Evolutionary conservation across 148 eudicot species (phyloP).

Genomic region (Heliosperma pusillum): DNA sequence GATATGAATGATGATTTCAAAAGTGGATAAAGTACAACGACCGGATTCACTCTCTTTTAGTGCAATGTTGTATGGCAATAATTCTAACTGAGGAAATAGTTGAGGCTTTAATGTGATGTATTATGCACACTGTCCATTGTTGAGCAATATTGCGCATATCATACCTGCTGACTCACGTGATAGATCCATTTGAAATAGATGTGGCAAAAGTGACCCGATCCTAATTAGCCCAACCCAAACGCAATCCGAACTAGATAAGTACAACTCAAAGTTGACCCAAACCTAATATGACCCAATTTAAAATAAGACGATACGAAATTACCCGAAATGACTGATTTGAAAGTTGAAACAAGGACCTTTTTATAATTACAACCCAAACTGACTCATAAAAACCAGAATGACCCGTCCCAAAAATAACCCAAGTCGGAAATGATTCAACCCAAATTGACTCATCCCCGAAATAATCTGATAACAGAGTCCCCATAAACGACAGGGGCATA

Average conservation of each 20-base stretch:
- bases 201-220: too few species aligned
- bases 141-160: not conserved
- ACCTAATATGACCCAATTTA: too few species aligned
- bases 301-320: too few species aligned
- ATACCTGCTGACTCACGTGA: not conserved
- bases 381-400: too few species aligned
- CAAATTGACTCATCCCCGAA: not conserved
- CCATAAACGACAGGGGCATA: not conserved
- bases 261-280: too few species aligned
- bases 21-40: not conserved
- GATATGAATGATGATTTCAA: not conserved
- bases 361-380: too few species aligned
- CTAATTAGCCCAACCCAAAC: too few species aligned
- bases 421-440: not conserved
- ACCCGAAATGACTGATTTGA: too few species aligned
- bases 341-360: too few species aligned
- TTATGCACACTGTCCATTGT: not conserved
- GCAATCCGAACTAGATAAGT: too few species aligned
- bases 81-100: not conserved
- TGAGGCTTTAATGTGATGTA: not conserved
- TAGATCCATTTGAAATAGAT: too few species aligned
- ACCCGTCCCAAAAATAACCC: not conserved
- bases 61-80: not conserved
- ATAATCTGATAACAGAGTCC: not conserved
- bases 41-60: not conserved